Base-by-base conservation (phyloP, 2,329 filamentous ascomycete genomes). In the Aurifilum marmelostoma region DNA sequence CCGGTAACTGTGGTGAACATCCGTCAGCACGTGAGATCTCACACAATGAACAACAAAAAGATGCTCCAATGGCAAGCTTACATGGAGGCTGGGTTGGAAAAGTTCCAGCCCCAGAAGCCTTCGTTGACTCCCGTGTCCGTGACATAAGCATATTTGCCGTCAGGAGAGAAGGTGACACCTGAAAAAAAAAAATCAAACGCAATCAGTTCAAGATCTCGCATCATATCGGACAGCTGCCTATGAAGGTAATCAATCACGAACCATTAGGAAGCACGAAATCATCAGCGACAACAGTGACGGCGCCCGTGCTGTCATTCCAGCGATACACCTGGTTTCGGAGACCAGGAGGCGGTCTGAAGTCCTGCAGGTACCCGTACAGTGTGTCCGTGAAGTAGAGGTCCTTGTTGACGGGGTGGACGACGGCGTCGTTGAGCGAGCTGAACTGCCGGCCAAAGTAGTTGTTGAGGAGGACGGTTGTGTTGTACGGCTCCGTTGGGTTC, bases 361-460 rank as follows among this genome's bases (percentile, higher is more conserved):
- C 80, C 73, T 90, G 88, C 56, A 85, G 80, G 70, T 81, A 85
- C 3, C 87, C 88, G 72, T 90, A 90, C 9, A 83, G 80, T 0
- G 86, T 84, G 69, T 91, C 88, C 1, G 88, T 90, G 73, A 91
- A 90, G 79, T 88, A 91, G n/a, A 90, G 78, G 34, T 87, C 83
- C n/a, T 82, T 81, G 68, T 84, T 88, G 14, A 76, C 75, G 39
- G 87, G 81, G 72, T 89, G 83, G 67, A 87, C 75, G 1, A 82
- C 80, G 0, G 87, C 80, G 70, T 90, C 88, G 71, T 89, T 89
- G 14, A 89, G 77, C 0, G 87, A 89, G 75, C 84, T 88, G 77
- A 89, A 90, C 54, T 84, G 81, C 2, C 87, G 83, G 24, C 88
- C 87, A 63, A 87, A 87, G 75, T 81, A 91, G 75, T 86, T 88